Evolutionary conservation across 2,329 filamentous ascomycete genomes (phyloP).

Genomic region (Penicillium brevicompactum): DNA sequence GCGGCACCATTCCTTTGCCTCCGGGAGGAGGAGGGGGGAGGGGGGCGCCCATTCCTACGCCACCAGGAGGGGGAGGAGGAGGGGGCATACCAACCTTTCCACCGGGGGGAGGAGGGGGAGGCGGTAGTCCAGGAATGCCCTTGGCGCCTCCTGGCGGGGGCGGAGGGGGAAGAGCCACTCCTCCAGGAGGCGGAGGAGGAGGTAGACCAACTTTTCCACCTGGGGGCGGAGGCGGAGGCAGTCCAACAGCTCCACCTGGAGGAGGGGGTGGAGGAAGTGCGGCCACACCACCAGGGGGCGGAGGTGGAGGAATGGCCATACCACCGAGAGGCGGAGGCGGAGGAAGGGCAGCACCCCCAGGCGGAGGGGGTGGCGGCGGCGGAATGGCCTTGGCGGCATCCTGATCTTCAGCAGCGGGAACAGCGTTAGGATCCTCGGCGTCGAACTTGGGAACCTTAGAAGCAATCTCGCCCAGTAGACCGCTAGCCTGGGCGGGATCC

Average conservation of each 20-base stretch:
- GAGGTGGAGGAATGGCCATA: constrained; percentile 36
- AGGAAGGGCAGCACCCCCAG: constrained; percentile 40
- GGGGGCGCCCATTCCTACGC: constrained; percentile 49
- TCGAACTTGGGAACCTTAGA: constrained; percentile 76
- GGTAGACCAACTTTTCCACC: constrained; percentile 50
- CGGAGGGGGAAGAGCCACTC: constrained; percentile 42
- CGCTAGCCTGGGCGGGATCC: constrained; percentile 63
- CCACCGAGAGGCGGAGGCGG: constrained; percentile 30
- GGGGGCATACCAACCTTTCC: constrained; percentile 36
- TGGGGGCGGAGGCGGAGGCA: constrained; percentile 26
- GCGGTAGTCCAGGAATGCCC: constrained; percentile 43
- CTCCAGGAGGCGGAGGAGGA: constrained; percentile 49
- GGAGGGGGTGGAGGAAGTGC: constrained; percentile 34
- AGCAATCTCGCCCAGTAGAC: constrained; percentile 71
- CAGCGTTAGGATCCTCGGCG: constrained; percentile 35
- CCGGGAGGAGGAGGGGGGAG: constrained; percentile 50
- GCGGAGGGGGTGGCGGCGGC: constrained; percentile 16
- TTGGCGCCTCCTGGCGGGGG: constrained; percentile 46
- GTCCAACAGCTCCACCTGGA: constrained; percentile 14
- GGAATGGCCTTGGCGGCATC: constrained; percentile 13
- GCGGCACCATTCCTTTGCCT: constrained; percentile 51
- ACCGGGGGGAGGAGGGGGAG: constrained; percentile 49
- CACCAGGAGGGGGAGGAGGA: constrained; percentile 40
- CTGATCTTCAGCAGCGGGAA: constrained; percentile 9
- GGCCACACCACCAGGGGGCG: constrained; percentile 38